Percentiles rank a stretch among this genome's conserved stretches.
phyloP scores from a whole-genome alignment of 352 stramenopile genomes.

The Pythium graminicola region DNA sequence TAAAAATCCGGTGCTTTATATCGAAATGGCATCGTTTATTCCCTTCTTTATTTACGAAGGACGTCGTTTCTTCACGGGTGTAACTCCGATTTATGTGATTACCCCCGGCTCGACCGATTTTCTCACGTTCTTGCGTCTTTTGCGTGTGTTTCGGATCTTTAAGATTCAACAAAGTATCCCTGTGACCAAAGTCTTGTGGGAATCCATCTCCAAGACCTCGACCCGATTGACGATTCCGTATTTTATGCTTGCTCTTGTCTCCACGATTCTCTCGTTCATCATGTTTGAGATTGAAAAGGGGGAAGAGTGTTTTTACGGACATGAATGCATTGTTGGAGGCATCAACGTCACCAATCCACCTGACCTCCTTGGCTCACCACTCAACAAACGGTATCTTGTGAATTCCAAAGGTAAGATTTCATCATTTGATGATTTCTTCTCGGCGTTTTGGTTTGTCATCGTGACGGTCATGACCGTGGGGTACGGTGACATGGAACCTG shows the following conservation, averaged over 20 bases:
- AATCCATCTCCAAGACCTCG: conserved; percentile 80
- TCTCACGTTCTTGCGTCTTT: conserved; percentile 48
- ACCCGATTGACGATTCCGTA: conserved; percentile 67
- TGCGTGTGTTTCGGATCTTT: conserved; percentile 64
- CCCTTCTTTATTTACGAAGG: conserved; percentile 61
- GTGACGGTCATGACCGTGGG: conserved; percentile 67
- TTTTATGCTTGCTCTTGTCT: conserved; percentile 72
- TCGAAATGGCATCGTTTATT: conserved; percentile 63
- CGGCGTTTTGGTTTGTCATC: conserved; percentile 81
- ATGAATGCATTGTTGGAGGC: conserved; percentile 47
- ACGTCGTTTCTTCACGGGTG: conserved; percentile 27
- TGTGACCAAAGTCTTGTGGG: conserved; percentile 67
- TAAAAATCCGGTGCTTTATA: conserved; percentile 57
- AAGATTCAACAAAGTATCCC: conserved; percentile 77
- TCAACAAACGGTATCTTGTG: conserved; percentile 66
- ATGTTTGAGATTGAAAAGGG: conserved; percentile 79
- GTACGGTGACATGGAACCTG: conserved; percentile 73
- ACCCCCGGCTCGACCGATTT: conserved; percentile 51
- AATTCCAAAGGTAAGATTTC: conserved; percentile 63
- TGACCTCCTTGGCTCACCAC: conserved; percentile 40
- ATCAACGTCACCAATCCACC: conserved; percentile 54
- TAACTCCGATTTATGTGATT: conserved; percentile 57
- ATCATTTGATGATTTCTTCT: conserved; percentile 76
- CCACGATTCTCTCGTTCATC: conserved; percentile 68
- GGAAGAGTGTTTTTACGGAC: conserved; percentile 67